These are phyloP conservation scores for Paraglomus brasilianum DNA, from an alignment of 192 early-diverging fungal species.

Conservation along the genomic window DNA sequence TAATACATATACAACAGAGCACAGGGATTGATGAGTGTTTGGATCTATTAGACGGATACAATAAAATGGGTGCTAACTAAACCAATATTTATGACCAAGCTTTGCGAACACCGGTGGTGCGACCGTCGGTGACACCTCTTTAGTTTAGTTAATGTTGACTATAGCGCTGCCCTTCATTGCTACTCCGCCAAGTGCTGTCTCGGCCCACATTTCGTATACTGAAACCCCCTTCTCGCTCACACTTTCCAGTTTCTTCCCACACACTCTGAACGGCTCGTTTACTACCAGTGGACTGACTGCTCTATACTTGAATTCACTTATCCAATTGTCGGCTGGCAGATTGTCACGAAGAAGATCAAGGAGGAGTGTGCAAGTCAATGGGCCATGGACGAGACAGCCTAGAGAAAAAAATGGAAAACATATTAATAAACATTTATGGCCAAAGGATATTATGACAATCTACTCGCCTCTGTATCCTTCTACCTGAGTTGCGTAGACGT, in stretches of 20 bases:
- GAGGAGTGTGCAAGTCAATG: slow-evolving; percentile 75
- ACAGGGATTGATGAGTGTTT: slow-evolving; percentile 3
- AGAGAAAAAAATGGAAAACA: background rate
- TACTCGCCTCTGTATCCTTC: slow-evolving; percentile 65
- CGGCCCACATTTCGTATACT: slow-evolving; percentile 72
- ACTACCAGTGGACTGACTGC: slow-evolving; percentile 69
- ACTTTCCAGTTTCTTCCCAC: slow-evolving; percentile 45
- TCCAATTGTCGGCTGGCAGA: slow-evolving; percentile 39
- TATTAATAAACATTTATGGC: background rate
- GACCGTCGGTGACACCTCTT: too few relatives aligned
- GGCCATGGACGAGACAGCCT: slow-evolving; percentile 75
- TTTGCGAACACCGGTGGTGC: too few relatives aligned
- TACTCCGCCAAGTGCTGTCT: slow-evolving; percentile 60
- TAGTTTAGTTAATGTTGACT: background rate
- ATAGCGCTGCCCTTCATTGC: slow-evolving; percentile 68
- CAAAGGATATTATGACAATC: background rate
- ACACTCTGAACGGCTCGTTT: slow-evolving; percentile 54
- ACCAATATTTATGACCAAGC: too few relatives aligned
- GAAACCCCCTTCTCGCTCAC: slow-evolving; percentile 33
- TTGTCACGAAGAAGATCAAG: slow-evolving; percentile 61
- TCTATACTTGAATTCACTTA: slow-evolving; percentile 68
- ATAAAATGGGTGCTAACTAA: too few relatives aligned
- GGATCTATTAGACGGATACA: background rate
- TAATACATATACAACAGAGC: background rate
- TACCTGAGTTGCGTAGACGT: slow-evolving; percentile 59